Evolutionary conservation across 305 asterid genomes (phyloP), one percentile per base, ranked within the genome.

Genomic region (Solanum hybrid): DNA sequence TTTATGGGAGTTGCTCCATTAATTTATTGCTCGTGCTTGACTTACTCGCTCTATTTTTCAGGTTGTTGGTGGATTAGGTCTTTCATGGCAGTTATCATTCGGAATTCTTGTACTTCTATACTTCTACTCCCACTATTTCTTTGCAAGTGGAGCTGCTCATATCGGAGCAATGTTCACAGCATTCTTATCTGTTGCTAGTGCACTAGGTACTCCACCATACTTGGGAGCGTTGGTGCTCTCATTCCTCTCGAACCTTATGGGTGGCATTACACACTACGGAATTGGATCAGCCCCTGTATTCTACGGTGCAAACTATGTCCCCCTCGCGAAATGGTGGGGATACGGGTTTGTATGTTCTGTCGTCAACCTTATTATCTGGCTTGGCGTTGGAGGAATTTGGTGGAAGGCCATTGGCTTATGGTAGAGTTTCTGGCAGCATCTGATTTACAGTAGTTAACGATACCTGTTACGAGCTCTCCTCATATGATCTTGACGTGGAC

Each of bases 141-240:
- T 97, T 40, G 99, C 99, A 9, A 97, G 99, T 73, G 99, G 99
- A 78, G 99, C 99, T 75, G 99, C 99, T 42, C 99, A 97, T 76
- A 97, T 97, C 1, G 99, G 99, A 29, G 99, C 99, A 89, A 97
- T 97, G 99, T 97, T 97, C 89, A 96, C 99, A 4, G 99, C 99
- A 36, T 96, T 97, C 95, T 90, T 97, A 73, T 97, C 99, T 0
- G 98, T 97, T 11, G 97, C 99, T 9, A 96, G 96, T 87, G 99
- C 99, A 35, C 89, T 96, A 85, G 99, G 99, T 10, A 94, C 99
- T 39, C 99, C 99, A 34, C 93, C 99, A 0, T 97, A 94, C 90
- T 95, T 97, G 1, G 98, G 94, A 18, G 99, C 99, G 1, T 12
- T 94, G 74, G 99, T 97, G 14, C 98, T 96, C 42, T 87, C 98